Conservation (phyloP, 108 stramenopile species). For the Cyclotella choctawhatcheeana region DNA sequence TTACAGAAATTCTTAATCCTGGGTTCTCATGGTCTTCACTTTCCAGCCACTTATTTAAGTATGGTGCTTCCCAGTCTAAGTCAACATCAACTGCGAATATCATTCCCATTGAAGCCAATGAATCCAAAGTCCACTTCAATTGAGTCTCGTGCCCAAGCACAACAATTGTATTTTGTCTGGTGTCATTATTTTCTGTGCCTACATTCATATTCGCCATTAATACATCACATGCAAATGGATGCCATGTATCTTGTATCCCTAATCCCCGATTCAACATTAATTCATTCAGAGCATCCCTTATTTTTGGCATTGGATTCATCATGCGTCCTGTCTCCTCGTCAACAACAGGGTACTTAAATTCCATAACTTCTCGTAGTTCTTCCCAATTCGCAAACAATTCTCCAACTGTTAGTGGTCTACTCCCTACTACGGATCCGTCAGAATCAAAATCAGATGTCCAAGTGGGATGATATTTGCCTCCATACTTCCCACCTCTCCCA, state of each 20-base stretch:
- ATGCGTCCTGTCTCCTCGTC: not conserved
- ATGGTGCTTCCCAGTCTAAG: constrained; percentile 1
- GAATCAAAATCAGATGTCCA: not conserved
- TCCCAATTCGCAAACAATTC: constrained; percentile 72
- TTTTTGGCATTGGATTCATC: constrained; percentile 38
- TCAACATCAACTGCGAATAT: constrained; percentile 17
- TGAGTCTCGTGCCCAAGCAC: constrained; percentile 38
- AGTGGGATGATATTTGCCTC: constrained; percentile 5
- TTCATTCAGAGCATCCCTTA: constrained; percentile 22
- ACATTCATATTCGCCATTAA: constrained; percentile 16
- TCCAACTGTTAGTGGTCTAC: constrained; percentile 70
- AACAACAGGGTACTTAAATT: constrained; percentile 30
- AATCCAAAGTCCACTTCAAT: constrained; percentile 17
- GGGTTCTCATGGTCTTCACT: not conserved
- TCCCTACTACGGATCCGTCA: constrained; percentile 26
- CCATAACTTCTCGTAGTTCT: constrained; percentile 35
- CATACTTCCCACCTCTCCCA: constrained; percentile 71
- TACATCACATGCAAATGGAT: constrained; percentile 31
- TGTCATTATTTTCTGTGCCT: not conserved
- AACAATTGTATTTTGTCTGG: constrained; percentile 16
- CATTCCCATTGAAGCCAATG: constrained; percentile 25
- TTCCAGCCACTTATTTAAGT: not conserved
- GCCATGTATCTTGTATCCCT: constrained; percentile 15
- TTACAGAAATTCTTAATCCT: constrained; percentile 22
- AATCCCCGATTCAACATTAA: not conserved